phyloP scores from a whole-genome alignment of 2,329 filamentous ascomycete genomes.

The Colletotrichum sp. region DNA sequence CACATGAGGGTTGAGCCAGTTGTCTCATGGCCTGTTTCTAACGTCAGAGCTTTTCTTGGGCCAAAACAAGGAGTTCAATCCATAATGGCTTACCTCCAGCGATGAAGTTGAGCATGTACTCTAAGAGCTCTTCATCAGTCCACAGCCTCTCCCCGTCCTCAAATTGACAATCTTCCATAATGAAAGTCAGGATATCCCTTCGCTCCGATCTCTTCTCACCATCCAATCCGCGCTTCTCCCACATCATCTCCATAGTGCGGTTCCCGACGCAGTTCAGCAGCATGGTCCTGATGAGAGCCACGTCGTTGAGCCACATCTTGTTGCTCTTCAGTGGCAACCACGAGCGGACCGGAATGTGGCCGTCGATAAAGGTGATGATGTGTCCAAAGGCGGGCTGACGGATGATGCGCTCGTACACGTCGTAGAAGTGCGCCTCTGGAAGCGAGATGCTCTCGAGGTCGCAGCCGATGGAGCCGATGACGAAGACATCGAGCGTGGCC shows the following conservation, averaged over 20 bases:
- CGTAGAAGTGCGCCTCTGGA: conserved; percentile 27
- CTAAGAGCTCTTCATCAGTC: conserved; percentile 28
- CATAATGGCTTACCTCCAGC: conserved; percentile 13
- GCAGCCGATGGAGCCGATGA: conserved; percentile 35
- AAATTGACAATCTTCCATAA: conserved; percentile 27
- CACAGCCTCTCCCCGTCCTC: conserved; percentile 12
- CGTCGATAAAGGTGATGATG: conserved; percentile 35
- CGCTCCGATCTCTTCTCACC: conserved; percentile 12
- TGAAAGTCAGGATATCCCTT: conserved; percentile 30
- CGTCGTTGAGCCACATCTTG: conserved; percentile 37
- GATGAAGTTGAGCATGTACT: conserved; percentile 28
- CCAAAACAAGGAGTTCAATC: neutral
- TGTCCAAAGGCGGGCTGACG: conserved; percentile 29
- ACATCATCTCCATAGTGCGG: conserved; percentile 28
- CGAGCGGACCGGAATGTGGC: conserved; percentile 32
- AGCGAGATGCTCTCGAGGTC: conserved; percentile 33
- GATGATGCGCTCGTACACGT: conserved; percentile 35
- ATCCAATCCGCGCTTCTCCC: conserved; percentile 22
- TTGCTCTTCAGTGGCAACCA: conserved; percentile 45
- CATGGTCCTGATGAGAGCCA: conserved; percentile 35
- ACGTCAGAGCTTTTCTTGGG: neutral
- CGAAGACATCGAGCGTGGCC: conserved; percentile 38
- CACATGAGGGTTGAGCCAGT: conserved; percentile 21
- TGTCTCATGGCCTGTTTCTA: conserved; percentile 12
- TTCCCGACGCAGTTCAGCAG: conserved; percentile 30